These are phyloP conservation scores for Dendrobium huoshanense DNA, from an alignment of 106 monocot species.

Conservation along the genomic window DNA sequence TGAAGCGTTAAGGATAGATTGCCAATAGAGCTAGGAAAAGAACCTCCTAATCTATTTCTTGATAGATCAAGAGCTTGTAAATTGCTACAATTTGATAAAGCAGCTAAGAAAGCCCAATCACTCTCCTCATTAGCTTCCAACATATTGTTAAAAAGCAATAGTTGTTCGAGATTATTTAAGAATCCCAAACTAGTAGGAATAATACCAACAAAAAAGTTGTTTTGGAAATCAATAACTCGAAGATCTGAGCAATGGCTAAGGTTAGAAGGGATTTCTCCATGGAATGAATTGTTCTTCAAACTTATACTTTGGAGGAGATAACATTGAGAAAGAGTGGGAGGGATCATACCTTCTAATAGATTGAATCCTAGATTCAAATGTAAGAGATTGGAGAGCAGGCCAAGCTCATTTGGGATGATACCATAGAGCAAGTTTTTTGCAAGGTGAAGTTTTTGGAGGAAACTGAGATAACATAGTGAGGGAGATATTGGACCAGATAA, in stretches of 20 bases:
- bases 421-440: slow-evolving; percentile 13
- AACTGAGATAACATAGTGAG: slow-evolving; percentile 27
- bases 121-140: slow-evolving; percentile 11
- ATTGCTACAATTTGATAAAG: slow-evolving; percentile 19
- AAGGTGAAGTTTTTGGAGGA: slow-evolving; percentile 23
- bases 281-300: slow-evolving; percentile 10
- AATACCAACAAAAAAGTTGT: slow-evolving; percentile 17
- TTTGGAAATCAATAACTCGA: slow-evolving; percentile 4
- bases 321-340: slow-evolving; percentile 9
- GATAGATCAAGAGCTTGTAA: background rate
- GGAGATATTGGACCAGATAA: slow-evolving; percentile 18
- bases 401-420: slow-evolving; percentile 17
- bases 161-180: slow-evolving; percentile 1
- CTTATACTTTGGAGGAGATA: background rate
- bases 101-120: slow-evolving; percentile 25
- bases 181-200: slow-evolving; percentile 20
- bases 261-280: slow-evolving; percentile 25
- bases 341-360: slow-evolving; percentile 21
- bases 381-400: slow-evolving; percentile 7
- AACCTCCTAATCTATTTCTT: slow-evolving; percentile 5
- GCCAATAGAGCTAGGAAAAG: slow-evolving; percentile 13
- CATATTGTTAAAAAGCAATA: slow-evolving; percentile 8
- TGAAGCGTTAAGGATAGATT: slow-evolving; percentile 9
- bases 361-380: slow-evolving; percentile 20
- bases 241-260: background rate